Conservation (phyloP, 2,329 filamentous ascomycete genomes). For the Neurospora crassa region DNA sequence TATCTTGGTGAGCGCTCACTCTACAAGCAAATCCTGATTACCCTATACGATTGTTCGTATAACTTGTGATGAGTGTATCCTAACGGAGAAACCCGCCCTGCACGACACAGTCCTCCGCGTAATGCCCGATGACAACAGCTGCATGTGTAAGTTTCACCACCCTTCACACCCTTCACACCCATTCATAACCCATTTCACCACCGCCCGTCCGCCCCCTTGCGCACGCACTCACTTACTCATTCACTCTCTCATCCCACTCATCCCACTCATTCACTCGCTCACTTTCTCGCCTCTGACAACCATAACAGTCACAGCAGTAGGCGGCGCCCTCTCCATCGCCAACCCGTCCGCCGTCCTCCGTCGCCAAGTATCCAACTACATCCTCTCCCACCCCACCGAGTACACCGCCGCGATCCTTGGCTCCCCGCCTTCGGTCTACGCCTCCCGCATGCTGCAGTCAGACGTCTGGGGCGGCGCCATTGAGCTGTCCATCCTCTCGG, state of each 20-base stretch:
- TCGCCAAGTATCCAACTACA: constrained; percentile 65
- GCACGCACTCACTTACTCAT: neutral
- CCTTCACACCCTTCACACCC: no score
- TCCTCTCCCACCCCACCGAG: constrained; percentile 59
- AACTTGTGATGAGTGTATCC: no score
- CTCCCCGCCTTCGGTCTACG: constrained; percentile 63
- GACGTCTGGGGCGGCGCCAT: constrained; percentile 89
- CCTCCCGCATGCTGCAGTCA: constrained; percentile 67
- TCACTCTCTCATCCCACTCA: neutral
- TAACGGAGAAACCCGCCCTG: constrained; percentile 9
- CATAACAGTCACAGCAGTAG: constrained; percentile 60
- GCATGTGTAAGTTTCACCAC: constrained; percentile 46
- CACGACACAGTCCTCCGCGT: constrained; percentile 60
- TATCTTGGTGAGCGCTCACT: constrained; percentile 37
- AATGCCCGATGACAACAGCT: constrained; percentile 95
- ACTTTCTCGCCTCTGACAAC: neutral
- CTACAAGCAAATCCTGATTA: neutral
- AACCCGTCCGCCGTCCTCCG: constrained; percentile 47
- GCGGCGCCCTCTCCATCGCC: constrained; percentile 34
- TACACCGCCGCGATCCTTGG: constrained; percentile 75
- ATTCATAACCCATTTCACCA: no score
- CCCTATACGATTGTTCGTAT: neutral
- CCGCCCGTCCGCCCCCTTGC: no score
- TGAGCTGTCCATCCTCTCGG: constrained; percentile 75
- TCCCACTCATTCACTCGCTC: no score